Percentiles rank a stretch among this genome's conserved stretches.
phyloP scores from a whole-genome alignment of 352 stramenopile species.

The Elongisporangium prolatum region DNA sequence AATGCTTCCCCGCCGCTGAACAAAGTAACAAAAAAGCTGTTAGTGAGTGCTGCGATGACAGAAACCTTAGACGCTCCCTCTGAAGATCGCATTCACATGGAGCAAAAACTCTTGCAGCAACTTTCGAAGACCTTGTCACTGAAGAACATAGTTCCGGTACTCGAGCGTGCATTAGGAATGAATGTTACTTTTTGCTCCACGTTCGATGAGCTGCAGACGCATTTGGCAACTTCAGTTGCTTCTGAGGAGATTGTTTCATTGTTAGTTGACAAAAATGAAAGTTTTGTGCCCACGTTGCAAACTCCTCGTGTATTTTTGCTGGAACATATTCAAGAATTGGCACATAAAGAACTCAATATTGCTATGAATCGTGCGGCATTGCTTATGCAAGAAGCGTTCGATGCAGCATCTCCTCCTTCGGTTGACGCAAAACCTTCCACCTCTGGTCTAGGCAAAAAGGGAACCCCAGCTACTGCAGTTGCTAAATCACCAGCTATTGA shows the following conservation, averaged over 20 bases:
- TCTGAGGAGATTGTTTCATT: constrained; percentile 5
- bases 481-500: not conserved
- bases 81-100: not conserved
- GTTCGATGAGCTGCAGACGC: constrained; percentile 15
- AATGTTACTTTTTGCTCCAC: constrained; percentile 29
- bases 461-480: not conserved
- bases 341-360: not conserved
- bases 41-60: constrained; percentile 2
- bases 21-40: constrained; percentile 31
- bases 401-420: not conserved
- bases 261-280: not conserved
- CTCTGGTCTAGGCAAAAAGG: not conserved
- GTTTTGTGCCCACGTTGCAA: not conserved
- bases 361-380: not conserved
- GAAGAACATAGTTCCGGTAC: constrained; percentile 16
- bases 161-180: constrained; percentile 26
- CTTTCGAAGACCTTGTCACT: constrained; percentile 28
- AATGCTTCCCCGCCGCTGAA: constrained; percentile 38
- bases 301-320: constrained; percentile 32
- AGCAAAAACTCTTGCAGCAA: constrained; percentile 3
- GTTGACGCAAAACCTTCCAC: not conserved
- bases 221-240: constrained; percentile 6
- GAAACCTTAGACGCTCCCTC: not conserved
- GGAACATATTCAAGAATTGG: constrained; percentile 23
- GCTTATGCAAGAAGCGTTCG: not conserved